These are phyloP conservation scores for Colletotrichum endophyticum DNA, from an alignment of 2,329 filamentous ascomycete genomes.

Conservation along the genomic window DNA sequence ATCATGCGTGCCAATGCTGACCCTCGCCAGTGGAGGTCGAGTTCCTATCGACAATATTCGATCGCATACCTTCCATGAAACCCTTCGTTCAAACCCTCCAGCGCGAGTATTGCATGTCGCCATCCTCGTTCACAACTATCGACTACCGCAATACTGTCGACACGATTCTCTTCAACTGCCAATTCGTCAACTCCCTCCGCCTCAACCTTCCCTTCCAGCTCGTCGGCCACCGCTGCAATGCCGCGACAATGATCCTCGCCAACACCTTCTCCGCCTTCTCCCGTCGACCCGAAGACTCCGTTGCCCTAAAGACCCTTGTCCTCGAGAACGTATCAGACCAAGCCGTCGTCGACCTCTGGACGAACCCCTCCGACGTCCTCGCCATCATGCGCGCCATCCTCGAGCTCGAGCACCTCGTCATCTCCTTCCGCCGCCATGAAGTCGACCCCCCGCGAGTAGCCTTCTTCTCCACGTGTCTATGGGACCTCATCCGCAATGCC, in stretches of 20 bases:
- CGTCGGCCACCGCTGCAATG: slow-evolving; percentile 47
- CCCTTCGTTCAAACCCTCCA: slow-evolving; percentile 48
- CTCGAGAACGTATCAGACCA: slow-evolving; percentile 56
- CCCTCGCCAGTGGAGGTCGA: slow-evolving; percentile 48
- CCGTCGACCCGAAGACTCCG: slow-evolving; percentile 48
- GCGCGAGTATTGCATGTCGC: slow-evolving; percentile 52
- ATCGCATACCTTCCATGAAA: slow-evolving; percentile 48
- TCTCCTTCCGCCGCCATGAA: slow-evolving; percentile 52
- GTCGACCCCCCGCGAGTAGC: slow-evolving; percentile 30
- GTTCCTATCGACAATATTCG: slow-evolving; percentile 51
- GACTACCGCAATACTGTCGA: slow-evolving; percentile 49
- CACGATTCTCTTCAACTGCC: slow-evolving; percentile 47
- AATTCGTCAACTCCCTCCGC: slow-evolving; percentile 49
- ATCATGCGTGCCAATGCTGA: background rate
- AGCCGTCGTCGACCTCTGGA: slow-evolving; percentile 52
- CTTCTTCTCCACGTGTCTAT: slow-evolving; percentile 50
- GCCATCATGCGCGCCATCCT: slow-evolving; percentile 50
- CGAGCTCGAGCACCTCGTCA: slow-evolving; percentile 47
- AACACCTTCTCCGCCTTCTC: slow-evolving; percentile 56
- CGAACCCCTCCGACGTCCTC: slow-evolving; percentile 54
- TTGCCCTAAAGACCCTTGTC: slow-evolving; percentile 48
- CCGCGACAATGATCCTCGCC: slow-evolving; percentile 56
- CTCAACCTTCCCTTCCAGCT: slow-evolving; percentile 58
- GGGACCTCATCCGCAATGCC: slow-evolving; percentile 54
- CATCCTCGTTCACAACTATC: slow-evolving; percentile 52